phyloP scores from a whole-genome alignment of 148 eudicot genomes.

The Diospyros kaki region DNA sequence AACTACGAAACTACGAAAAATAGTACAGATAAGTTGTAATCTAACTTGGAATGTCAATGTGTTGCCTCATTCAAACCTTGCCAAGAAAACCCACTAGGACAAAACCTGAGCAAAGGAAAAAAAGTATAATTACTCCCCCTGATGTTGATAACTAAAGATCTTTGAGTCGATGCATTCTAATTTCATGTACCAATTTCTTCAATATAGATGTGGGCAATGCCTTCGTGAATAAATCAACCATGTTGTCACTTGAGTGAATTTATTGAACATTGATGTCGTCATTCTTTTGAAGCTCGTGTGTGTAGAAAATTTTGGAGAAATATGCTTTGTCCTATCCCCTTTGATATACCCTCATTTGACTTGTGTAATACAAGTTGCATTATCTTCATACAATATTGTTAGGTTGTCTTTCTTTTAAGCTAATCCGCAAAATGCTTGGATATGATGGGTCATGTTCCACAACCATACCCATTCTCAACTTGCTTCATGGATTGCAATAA shows the following conservation, averaged over 20 bases:
- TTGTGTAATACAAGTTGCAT: conserved; percentile 13
- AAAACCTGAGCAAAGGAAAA: no score
- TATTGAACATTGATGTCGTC: not conserved
- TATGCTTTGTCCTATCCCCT: conserved; percentile 9
- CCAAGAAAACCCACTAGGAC: no score
- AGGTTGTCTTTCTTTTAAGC: not conserved
- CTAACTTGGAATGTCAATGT: no score
- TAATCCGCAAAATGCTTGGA: not conserved
- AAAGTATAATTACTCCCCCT: no score
- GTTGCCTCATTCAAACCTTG: no score
- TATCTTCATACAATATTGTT: conserved; percentile 9
- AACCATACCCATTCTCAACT: not conserved
- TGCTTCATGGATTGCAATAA: not conserved
- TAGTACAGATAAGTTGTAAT: no score
- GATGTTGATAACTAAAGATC: no score
- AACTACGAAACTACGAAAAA: no score
- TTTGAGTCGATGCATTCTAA: no score
- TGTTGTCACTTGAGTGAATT: conserved; percentile 1
- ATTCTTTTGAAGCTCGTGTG: conserved; percentile 9
- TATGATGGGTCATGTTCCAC: not conserved
- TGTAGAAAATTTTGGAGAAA: conserved; percentile 13
- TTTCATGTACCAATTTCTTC: no score
- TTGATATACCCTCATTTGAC: conserved; percentile 10
- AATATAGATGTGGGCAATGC: no score
- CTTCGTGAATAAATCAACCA: conserved; percentile 8